Conservation (phyloP, 2,329 filamentous ascomycete genomes). For the Colletotrichum spaethianum region DNA sequence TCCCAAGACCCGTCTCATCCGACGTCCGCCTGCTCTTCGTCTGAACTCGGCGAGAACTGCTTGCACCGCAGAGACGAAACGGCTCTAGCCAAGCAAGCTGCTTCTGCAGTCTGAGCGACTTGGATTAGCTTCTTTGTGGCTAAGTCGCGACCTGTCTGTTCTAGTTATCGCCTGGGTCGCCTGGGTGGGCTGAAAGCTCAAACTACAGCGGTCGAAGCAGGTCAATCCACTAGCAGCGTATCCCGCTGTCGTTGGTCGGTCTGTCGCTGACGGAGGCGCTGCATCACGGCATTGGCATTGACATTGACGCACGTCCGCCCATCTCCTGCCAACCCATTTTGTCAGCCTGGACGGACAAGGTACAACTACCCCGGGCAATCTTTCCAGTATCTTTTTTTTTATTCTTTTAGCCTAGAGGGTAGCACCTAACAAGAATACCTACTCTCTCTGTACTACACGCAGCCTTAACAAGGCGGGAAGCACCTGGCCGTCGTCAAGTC, state of each 20-base stretch:
- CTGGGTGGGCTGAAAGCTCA: not conserved
- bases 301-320: conserved; percentile 22
- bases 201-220: not conserved
- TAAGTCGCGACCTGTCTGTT: not conserved
- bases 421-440: not conserved
- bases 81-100: conserved; percentile 31
- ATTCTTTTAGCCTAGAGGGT: not conserved
- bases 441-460: conserved; percentile 15
- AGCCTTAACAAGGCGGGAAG: conserved; percentile 32
- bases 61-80: conserved; percentile 32
- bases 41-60: conserved; percentile 25
- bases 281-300: conserved; percentile 34
- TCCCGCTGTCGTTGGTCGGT: not conserved
- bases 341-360: not conserved
- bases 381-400: too few species aligned
- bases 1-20: conserved; percentile 8
- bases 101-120: conserved; percentile 18
- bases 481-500: conserved; percentile 29
- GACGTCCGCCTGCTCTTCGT: conserved; percentile 22
- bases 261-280: conserved; percentile 18
- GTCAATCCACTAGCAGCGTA: not conserved
- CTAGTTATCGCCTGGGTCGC: not conserved
- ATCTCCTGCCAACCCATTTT: conserved; percentile 11
- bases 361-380: not conserved
- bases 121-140: conserved; percentile 10